Evolutionary conservation across 306 rosid species (phyloP), one percentile per base, ranked within the genome.

Genomic region (Hippophae tibetana): DNA sequence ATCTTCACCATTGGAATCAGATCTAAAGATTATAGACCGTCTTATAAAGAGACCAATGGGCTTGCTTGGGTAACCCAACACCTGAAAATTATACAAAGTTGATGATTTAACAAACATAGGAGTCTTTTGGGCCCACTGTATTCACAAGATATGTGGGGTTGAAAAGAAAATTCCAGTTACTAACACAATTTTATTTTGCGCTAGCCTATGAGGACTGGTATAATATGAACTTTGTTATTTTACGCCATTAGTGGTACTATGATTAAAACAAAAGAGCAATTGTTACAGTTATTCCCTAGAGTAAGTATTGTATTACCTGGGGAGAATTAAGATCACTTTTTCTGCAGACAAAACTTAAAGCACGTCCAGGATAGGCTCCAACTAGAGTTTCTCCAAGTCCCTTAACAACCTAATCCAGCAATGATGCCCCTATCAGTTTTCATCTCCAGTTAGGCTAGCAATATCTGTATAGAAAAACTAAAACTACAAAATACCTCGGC

Each of bases 341-440:
- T 81, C 88, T 84, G 93, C 86, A 72, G 68, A 88, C 63, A 76
- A 92, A 92, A 71, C 99, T 92, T 76, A 92, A 63, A 73, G 99
- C 95, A 55, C 99, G 99, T 54, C 99, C 99, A 5, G 99, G 99
- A 74, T 92, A 92, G 47, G 99, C 99, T 77, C 99, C 99, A 51
- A 92, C 99, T 38, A 92, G 81, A 60, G 96, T 92, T 77, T 92
- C 99, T 63, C 99, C 99, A 9, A 92, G 96, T 61, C 99, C 99
- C 73, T 82, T 88, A 49, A 92, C 99, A 69, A 92, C 93, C 99
- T 92, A 76, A 59, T 52, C 67, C 64, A 73, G 54, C 63, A 69
- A 54, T 5, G 47, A 60, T 42, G 62, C 10, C 48, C 40, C 57
- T 47, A 64, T 56, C 13, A 58, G 59, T n/a, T 13, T 66, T 31